A percentile compares a stretch with the other conserved stretches of the same genome.
phyloP scores from a whole-genome alignment of 2,329 filamentous ascomycete genomes.

The Incumbomyces lentus region DNA sequence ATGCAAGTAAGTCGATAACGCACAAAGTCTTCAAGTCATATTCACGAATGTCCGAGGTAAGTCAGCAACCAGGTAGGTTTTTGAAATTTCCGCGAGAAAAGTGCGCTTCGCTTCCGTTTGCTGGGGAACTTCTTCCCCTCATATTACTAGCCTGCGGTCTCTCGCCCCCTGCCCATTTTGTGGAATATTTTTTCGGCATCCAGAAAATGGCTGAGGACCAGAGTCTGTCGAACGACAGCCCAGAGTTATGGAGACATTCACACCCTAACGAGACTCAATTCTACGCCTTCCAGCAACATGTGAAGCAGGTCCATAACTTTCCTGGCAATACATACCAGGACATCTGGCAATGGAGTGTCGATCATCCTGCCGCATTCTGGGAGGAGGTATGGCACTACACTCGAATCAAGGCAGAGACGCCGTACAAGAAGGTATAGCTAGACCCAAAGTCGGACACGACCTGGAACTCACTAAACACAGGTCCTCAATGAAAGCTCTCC shows the following conservation, averaged over 20 bases:
- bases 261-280: slow-evolving; percentile 59
- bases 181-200: background rate
- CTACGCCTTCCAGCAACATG: slow-evolving; percentile 57
- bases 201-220: slow-evolving; percentile 5
- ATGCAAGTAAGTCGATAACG: no score
- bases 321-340: slow-evolving; percentile 56
- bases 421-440: slow-evolving; percentile 35
- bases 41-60: no score
- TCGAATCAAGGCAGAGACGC: slow-evolving; percentile 58
- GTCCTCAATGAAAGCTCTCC: slow-evolving; percentile 56
- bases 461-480: slow-evolving; percentile 31
- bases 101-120: no score
- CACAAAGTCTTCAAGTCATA: no score
- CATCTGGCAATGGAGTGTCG: slow-evolving; percentile 79
- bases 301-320: slow-evolving; percentile 58
- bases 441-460: background rate
- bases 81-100: no score
- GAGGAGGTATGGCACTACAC: slow-evolving; percentile 74
- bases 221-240: slow-evolving; percentile 6
- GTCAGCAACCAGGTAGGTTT: background rate
- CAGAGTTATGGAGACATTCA: slow-evolving; percentile 61
- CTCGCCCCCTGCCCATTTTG: background rate
- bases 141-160: background rate
- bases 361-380: slow-evolving; percentile 70
- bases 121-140: background rate